phyloP scores from a whole-genome alignment of 1,139 yeast genomes.

The Zygosaccharomyces sapae region DNA sequence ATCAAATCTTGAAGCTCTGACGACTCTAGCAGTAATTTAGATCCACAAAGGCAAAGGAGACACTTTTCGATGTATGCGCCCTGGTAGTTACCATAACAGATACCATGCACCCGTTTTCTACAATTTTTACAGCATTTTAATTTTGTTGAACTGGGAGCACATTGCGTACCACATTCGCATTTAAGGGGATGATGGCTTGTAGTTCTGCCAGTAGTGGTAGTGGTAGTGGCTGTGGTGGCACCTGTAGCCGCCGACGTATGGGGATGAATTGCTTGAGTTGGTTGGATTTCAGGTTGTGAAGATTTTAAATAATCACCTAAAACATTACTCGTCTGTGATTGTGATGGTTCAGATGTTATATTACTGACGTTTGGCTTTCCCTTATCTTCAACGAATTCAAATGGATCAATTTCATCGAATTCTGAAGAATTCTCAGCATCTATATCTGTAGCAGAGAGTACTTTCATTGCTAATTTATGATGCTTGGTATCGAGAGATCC shows the following conservation, averaged over 20 bases:
- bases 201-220: slow-evolving; percentile 4
- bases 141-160: slow-evolving; percentile 17
- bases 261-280: slow-evolving; percentile 31
- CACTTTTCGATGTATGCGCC: slow-evolving; percentile 24
- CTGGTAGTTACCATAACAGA: slow-evolving; percentile 33
- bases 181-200: slow-evolving; percentile 2
- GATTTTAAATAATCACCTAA: slow-evolving; percentile 32
- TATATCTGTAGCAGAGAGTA: slow-evolving; percentile 25
- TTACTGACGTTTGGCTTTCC: slow-evolving; percentile 3
- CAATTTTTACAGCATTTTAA: slow-evolving; percentile 30
- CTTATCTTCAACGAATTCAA: slow-evolving; percentile 22
- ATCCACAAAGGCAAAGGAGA: slow-evolving; percentile 31
- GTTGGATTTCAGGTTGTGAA: slow-evolving; percentile 26
- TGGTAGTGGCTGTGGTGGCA: not conserved
- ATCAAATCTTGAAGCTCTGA: slow-evolving; percentile 28
- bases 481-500: slow-evolving; percentile 30
- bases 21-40: slow-evolving; percentile 17
- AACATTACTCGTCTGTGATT: slow-evolving; percentile 33
- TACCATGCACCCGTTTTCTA: slow-evolving; percentile 29
- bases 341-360: slow-evolving; percentile 3
- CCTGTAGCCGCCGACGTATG: not conserved
- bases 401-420: slow-evolving; percentile 33
- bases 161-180: slow-evolving; percentile 35
- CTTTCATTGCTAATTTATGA: slow-evolving; percentile 27
- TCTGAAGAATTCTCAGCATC: slow-evolving; percentile 11